These are phyloP conservation scores for Thalassiosira livingstoniorum DNA, from an alignment of 352 stramenopile genomes.

Conservation along the genomic window DNA sequence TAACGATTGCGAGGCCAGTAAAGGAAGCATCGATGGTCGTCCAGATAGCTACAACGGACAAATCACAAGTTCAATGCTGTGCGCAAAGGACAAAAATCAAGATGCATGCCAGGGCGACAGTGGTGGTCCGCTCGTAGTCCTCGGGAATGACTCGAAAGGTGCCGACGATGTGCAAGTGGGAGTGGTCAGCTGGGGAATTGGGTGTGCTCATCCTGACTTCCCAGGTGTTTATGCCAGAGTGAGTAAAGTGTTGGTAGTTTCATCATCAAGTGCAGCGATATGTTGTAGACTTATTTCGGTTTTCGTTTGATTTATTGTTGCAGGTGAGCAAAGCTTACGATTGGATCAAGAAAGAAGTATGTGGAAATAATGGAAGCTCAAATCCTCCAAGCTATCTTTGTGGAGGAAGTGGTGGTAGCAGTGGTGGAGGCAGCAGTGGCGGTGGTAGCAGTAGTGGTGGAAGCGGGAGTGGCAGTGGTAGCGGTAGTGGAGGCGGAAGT, in stretches of 20 bases:
- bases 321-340: too few species aligned
- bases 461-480: background rate
- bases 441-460: background rate
- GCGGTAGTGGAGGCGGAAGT: background rate
- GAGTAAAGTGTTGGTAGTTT: too few species aligned
- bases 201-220: too few species aligned
- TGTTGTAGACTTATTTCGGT: too few species aligned
- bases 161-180: conserved; percentile 66
- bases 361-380: conserved; percentile 2
- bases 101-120: conserved; percentile 45
- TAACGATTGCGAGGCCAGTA: conserved; percentile 41
- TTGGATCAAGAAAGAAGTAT: conserved; percentile 18
- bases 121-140: background rate
- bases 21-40: conserved; percentile 4
- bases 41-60: conserved; percentile 42
- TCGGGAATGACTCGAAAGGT: conserved; percentile 3
- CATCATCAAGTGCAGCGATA: too few species aligned
- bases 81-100: conserved; percentile 39
- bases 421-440: background rate
- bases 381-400: background rate
- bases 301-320: too few species aligned
- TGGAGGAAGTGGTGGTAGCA: background rate
- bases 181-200: conserved; percentile 75
- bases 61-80: conserved; percentile 68
- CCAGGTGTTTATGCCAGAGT: too few species aligned